These are phyloP conservation scores for Chrysoporthe cubensis DNA, from an alignment of 2,329 filamentous ascomycete genomes.

Conservation along the genomic window DNA sequence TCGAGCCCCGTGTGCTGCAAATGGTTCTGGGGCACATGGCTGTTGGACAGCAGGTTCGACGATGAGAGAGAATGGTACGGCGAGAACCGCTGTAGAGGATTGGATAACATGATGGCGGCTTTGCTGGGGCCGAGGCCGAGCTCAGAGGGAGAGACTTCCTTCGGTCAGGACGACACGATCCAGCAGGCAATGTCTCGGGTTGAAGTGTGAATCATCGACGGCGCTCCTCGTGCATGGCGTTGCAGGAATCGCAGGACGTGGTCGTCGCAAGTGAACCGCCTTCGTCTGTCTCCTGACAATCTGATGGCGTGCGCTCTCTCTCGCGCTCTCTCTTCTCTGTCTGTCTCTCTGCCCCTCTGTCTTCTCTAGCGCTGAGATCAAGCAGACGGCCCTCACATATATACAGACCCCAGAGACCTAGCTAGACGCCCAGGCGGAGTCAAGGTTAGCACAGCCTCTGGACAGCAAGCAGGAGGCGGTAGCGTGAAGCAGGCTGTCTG, in stretches of 20 bases:
- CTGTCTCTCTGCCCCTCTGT: too few relatives aligned
- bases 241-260: not conserved
- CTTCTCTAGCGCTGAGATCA: not conserved
- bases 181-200: not conserved
- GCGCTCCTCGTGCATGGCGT: not conserved
- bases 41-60: conserved; percentile 58
- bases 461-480: not conserved
- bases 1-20: conserved; percentile 63
- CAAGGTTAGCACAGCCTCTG: conserved; percentile 14
- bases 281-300: not conserved
- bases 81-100: conserved; percentile 66
- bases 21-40: conserved; percentile 56
- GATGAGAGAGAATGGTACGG: conserved; percentile 62
- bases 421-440: conserved; percentile 3
- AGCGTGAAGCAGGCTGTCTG: conserved; percentile 20
- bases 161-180: not conserved
- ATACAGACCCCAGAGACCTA: conserved; percentile 3
- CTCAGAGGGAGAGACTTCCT: not conserved
- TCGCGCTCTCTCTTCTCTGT: too few relatives aligned
- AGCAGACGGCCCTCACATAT: conserved; percentile 3
- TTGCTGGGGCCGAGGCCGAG: conserved; percentile 3
- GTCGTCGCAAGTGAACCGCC: conserved; percentile 2
- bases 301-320: too few relatives aligned
- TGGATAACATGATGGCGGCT: conserved; percentile 61
- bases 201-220: conserved; percentile 3